Evolutionary conservation across 768 basidiomycete genomes (phyloP), one percentile per base, ranked within the genome.

Genomic region (Boletus vermiculosoides): DNA sequence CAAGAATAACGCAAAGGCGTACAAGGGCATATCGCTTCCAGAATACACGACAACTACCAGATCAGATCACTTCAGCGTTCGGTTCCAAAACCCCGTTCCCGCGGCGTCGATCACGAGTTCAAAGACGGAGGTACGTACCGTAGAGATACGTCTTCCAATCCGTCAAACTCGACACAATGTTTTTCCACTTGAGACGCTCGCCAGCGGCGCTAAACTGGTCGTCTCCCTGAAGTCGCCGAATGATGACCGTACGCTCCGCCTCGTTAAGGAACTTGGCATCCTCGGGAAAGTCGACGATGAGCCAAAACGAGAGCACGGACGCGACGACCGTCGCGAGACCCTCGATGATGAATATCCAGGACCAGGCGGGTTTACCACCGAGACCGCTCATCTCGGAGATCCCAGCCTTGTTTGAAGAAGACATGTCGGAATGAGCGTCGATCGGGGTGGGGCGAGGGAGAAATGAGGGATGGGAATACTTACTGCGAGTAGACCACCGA

Each of bases 261-360:
- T 88, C 86, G n/a, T 78, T 80, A 7, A 92, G 76, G 75, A 91
- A 92, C 61, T 80, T 87, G 28, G 89, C 90, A 1, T 83, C 88
- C 63, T 92, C 88, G 4, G 90, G 90, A 72, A 92, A 92, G 67
- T 92, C 90, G 63, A 90, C 84, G 56, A 92, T 83, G 65, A 92
- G 83, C 79, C 81, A 92, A 74, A 84, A 91, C 2, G 88, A 90
- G 11, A 76, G 68, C 23, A 69, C 67, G 10, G 86, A 87, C 6
- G 85, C 87, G n/a, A 89, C 16, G 25, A 90, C 77, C 1, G 90
- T 90, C 15, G 73, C 74, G 36, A 90, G 72, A 20, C 88, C 89
- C 65, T 89, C 86, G 13, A 90, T 58, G 54, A 89, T 88, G 80
- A 90, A 88, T 65, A 89, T 88, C 87, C 87, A 89, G 23, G 87